A percentile compares a stretch with the other conserved stretches of the same genome.
Evolutionary conservation across 148 eudicot genomes (phyloP).

Genomic region (Rhododendron vialii): DNA sequence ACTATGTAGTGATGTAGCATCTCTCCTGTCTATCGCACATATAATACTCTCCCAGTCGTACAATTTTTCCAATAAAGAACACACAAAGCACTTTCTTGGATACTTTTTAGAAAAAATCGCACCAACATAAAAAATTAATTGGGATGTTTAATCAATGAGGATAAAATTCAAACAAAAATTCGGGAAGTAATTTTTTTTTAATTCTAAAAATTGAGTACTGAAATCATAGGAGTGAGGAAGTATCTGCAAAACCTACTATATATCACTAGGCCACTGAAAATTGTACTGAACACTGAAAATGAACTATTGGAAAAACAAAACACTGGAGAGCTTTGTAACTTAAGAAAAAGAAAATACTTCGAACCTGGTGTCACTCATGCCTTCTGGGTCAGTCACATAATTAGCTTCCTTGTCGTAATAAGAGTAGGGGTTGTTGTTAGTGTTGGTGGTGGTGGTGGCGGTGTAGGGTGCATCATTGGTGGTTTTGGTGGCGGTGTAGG

Average conservation of each 20-base stretch:
- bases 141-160: neutral
- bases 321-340: neutral
- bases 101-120: neutral
- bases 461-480: neutral
- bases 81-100: neutral
- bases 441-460: constrained; percentile 12
- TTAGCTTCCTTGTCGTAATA: constrained; percentile 5
- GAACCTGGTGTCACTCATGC: constrained; percentile 15
- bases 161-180: neutral
- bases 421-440: neutral
- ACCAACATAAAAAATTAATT: neutral
- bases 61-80: neutral
- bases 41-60: neutral
- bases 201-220: neutral
- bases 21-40: neutral
- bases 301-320: neutral
- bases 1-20: too few species aligned
- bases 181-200: neutral
- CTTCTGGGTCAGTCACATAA: constrained; percentile 9
- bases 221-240: neutral
- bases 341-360: neutral
- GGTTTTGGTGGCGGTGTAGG: constrained; percentile 11
- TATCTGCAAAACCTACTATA: neutral
- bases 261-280: neutral
- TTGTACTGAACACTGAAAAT: neutral